phyloP scores from a whole-genome alignment of 2,329 filamentous ascomycete species.

The Colletotrichum liaoningense region DNA sequence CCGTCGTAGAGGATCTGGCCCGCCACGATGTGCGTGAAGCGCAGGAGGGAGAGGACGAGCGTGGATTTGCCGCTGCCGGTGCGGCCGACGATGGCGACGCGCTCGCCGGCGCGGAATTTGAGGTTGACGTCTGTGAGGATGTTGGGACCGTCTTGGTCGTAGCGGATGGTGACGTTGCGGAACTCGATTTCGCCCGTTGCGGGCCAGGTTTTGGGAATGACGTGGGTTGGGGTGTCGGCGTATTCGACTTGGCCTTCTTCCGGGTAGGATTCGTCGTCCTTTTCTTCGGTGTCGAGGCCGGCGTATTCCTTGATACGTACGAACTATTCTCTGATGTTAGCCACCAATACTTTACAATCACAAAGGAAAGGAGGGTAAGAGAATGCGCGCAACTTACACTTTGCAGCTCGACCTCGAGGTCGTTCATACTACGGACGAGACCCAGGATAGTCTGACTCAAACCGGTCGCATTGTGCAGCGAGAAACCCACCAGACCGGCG shows the following conservation, averaged over 20 bases:
- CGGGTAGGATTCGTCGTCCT: conserved; percentile 52
- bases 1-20: conserved; percentile 68
- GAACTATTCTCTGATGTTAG: conserved; percentile 47
- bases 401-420: conserved; percentile 68
- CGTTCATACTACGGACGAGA: conserved; percentile 65
- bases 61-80: conserved; percentile 89
- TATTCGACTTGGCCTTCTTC: conserved; percentile 50
- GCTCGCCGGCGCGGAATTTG: conserved; percentile 73
- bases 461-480: conserved; percentile 65
- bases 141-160: conserved; percentile 57
- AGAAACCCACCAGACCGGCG: conserved; percentile 67
- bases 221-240: conserved; percentile 49
- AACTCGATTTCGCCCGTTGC: conserved; percentile 61
- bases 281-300: conserved; percentile 57
- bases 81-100: conserved; percentile 83
- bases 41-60: conserved; percentile 64
- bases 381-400: conserved; percentile 60
- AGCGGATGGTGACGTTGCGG: conserved; percentile 62
- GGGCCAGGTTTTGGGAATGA: conserved; percentile 58
- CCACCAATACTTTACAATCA: too few relatives aligned
- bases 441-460: conserved; percentile 63
- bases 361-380: too few relatives aligned
- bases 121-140: conserved; percentile 63
- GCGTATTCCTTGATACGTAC: conserved; percentile 63
- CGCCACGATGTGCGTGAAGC: conserved; percentile 62